Evolutionary conservation across 2,329 filamentous ascomycete species (phyloP).

Genomic region (Ophiostoma perfectum): DNA sequence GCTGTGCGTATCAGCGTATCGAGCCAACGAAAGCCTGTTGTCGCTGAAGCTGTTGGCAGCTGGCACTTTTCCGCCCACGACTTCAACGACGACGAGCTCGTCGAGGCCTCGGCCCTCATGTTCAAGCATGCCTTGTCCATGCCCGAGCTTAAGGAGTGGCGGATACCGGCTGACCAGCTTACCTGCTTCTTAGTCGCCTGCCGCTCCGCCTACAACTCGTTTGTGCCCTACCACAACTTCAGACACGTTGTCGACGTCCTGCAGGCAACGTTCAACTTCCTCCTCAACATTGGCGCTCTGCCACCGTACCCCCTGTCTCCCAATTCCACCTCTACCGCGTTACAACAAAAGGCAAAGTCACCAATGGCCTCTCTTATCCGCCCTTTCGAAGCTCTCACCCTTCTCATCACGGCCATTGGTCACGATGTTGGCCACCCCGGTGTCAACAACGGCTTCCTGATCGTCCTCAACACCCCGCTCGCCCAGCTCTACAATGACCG

Average conservation of each 20-base stretch:
- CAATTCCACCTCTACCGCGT: conserved; percentile 50
- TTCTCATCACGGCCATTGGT: conserved; percentile 92
- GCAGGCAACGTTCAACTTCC: conserved; percentile 86
- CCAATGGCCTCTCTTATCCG: conserved; percentile 70
- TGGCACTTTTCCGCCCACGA: conserved; percentile 91
- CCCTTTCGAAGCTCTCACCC: conserved; percentile 80
- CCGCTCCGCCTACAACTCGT: conserved; percentile 89
- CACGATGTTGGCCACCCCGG: conserved; percentile 97
- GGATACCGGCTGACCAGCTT: conserved; percentile 75
- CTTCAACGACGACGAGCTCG: conserved; percentile 82
- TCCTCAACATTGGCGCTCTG: conserved; percentile 71
- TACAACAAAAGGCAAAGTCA: conserved; percentile 62
- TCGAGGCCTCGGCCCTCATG: conserved; percentile 81
- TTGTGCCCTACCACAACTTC: conserved; percentile 97
- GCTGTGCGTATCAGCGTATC: conserved; percentile 64
- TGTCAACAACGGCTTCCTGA: conserved; percentile 94
- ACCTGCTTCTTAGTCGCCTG: conserved; percentile 82
- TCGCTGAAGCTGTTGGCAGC: conserved; percentile 64
- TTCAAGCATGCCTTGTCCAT: conserved; percentile 80
- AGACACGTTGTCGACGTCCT: conserved; percentile 94
- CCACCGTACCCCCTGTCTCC: conserved; percentile 55
- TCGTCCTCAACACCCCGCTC: conserved; percentile 84
- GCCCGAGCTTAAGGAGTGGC: conserved; percentile 75
- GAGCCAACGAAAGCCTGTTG: conserved; percentile 56
- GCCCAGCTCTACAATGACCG: conserved; percentile 96